Base-by-base conservation (phyloP, 2,329 filamentous ascomycete species). In the Talaromyces sp. region DNA sequence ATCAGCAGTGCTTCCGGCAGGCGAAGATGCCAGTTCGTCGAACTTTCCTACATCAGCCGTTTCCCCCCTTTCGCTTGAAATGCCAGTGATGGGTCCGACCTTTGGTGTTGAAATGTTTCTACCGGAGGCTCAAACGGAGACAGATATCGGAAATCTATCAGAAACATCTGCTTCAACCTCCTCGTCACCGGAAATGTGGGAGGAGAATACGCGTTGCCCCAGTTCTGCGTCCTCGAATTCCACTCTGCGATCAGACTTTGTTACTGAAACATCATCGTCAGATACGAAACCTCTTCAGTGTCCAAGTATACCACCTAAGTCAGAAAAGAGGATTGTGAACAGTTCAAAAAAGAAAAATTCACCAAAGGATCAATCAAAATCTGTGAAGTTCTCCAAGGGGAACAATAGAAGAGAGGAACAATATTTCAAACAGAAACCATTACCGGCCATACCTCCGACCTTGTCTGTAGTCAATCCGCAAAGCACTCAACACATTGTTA, bases 381-480 rank as follows among this genome's bases (percentile, higher is more conserved):
- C 35, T 11, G 27, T 41, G 9, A 31, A 19, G 14, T 11, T 33
- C 9, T 56, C 60, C 27, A 31, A 10, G 16, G 16, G 22, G 22
- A 56, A 8, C 10, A 31, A 37, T 45, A n/a, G 2, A 11, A 52
- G n/a, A n/a, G 47, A 52, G 33, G 22, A 56, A 33, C 37, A 57
- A 50, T 70, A 77, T 24, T 63, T 74, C 22, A 75, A 69, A 63
- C 77, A 80, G 62, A 81, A 81, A 60, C 78, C 79, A 8, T 72
- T 81, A 5, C 79, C 79, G 16, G 70, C 73, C 5, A 76, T 76
- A 24, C 78, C 31, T 37, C 60, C 24, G 39, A 64, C 33, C 45
- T 54, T 58, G 47, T 35, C 13, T 66, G 66, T 57, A n/a, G 47
- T 58, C 64, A 63, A 31, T 64, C 19, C 62, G 49, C 60, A 57